Percentiles rank a stretch among this genome's conserved stretches.
Conservation (phyloP, 1,284 basidiomycete genomes). For the Cryptococcus sp. region DNA sequence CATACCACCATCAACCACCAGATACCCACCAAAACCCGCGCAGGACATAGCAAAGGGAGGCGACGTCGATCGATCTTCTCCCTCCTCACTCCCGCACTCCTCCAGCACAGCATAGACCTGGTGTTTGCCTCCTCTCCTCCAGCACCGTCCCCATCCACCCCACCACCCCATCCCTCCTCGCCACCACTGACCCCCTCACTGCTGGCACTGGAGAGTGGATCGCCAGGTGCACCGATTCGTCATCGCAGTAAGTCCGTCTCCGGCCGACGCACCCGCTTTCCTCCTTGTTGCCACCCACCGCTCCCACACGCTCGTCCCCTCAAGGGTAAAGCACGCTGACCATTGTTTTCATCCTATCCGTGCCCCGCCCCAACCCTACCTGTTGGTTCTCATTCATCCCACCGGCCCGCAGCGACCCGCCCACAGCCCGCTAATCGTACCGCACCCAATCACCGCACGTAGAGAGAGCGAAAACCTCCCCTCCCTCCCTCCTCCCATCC, state of each 20-base stretch:
- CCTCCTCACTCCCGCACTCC: background rate
- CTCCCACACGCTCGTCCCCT: too few species aligned
- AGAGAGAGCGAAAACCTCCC: background rate
- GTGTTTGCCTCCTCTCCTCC: background rate
- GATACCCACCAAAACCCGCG: background rate
- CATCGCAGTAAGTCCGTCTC: too few species aligned
- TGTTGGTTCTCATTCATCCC: background rate
- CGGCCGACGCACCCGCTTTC: too few species aligned
- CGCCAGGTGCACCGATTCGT: too few species aligned
- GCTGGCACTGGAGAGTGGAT: too few species aligned
- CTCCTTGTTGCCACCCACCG: background rate
- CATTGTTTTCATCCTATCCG: background rate
- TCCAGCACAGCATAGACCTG: background rate
- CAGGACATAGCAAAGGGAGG: background rate
- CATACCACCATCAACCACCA: background rate
- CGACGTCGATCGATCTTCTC: slow-evolving; percentile 4
- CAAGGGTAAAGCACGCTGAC: background rate
- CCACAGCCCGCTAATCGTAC: background rate
- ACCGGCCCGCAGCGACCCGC: background rate
- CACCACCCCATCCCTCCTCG: background rate
- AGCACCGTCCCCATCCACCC: background rate
- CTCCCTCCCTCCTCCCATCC: background rate
- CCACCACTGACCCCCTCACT: background rate
- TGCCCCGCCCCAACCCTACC: too few species aligned
- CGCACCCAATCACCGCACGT: background rate